Evolutionary conservation across 257 asterid species (phyloP), one percentile per base, ranked within the genome.

Genomic region (Solanum bulbocastanum): DNA sequence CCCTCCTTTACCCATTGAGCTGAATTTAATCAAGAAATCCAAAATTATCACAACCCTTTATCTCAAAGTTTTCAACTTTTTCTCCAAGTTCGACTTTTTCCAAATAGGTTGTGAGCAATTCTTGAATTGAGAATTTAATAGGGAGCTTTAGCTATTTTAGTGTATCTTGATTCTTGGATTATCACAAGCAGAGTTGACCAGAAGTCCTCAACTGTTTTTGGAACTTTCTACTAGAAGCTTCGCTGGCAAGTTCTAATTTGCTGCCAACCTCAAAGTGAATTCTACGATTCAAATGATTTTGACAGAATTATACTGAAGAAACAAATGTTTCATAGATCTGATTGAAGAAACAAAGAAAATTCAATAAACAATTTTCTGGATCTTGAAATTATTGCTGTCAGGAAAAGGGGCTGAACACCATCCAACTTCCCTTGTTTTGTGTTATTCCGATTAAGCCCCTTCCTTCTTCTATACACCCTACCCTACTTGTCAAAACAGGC

Each of bases 1-100:
- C 36, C 96, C 97, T 16, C 98, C 99, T 92, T 96, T 96, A 18
- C 98, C 99, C 99, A 96, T 96, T 58, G 12, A 20, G 46, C 3
- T 73, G 27, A 23, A 73, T 35, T 73, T 11, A 16, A 79, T 79
- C 65, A 79, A 44, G 85, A 79, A 79, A 79, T 1, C 10, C 4
- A 79, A 79, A 40, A 79, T 25, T 42, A 10, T 27, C 66, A 44
- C 65, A 46, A 46, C 56, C 20, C 56, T 46, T 46, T 46, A 46
- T 14, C 58, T 46, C 58, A 44, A 78, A 78, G 3, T 78, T 40
- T n/a, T n/a, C 36, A 25, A 35, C 14, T 40, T n/a, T 40, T 40
- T 39, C 36, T n/a, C 13, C 36, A 69, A 69, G 23, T 69, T 39
- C n/a, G 76, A 32, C 76, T 75, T 37, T 22, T 13, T 12, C 16